phyloP scores from a whole-genome alignment of 768 basidiomycete species.

The Kwoniella dendrophila region DNA sequence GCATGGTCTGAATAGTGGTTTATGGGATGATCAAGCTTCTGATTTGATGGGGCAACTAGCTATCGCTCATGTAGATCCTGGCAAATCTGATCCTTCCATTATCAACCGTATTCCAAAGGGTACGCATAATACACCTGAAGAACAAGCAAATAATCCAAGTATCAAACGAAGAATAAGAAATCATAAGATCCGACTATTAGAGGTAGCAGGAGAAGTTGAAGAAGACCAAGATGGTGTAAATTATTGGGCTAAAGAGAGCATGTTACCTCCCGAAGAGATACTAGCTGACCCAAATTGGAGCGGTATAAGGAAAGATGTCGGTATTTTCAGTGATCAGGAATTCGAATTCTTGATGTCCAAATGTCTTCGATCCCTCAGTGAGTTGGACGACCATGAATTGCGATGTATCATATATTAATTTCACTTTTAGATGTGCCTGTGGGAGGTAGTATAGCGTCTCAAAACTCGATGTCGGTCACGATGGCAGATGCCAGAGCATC shows the following conservation, averaged over 20 bases:
- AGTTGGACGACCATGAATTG: conserved; percentile 14
- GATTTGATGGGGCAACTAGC: conserved; percentile 75
- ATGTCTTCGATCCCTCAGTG: conserved; percentile 64
- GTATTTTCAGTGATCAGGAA: conserved; percentile 78
- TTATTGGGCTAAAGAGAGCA: conserved; percentile 35
- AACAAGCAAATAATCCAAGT: conserved; percentile 39
- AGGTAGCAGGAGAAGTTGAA: conserved; percentile 40
- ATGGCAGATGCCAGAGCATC: conserved; percentile 68
- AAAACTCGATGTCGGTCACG: conserved; percentile 49
- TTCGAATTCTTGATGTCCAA: conserved; percentile 88
- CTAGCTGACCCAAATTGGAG: conserved; percentile 45
- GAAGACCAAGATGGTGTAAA: conserved; percentile 48
- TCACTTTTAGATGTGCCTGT: conserved; percentile 51
- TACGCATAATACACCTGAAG: conserved; percentile 42
- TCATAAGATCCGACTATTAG: conserved; percentile 40
- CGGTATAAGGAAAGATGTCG: conserved; percentile 61
- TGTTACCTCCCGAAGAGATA: conserved; percentile 31
- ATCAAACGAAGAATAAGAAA: conserved; percentile 17
- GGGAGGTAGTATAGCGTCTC: conserved; percentile 51
- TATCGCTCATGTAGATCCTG: conserved; percentile 78
- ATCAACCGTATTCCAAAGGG: conserved; percentile 60
- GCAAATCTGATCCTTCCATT: conserved; percentile 71
- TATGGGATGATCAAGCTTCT: conserved; percentile 87
- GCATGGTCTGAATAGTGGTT: conserved; percentile 85
- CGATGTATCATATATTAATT: conserved; percentile 2